These are phyloP conservation scores for Fragosphaeria purpurea DNA, from an alignment of 2,329 filamentous ascomycete genomes.

Conservation along the genomic window DNA sequence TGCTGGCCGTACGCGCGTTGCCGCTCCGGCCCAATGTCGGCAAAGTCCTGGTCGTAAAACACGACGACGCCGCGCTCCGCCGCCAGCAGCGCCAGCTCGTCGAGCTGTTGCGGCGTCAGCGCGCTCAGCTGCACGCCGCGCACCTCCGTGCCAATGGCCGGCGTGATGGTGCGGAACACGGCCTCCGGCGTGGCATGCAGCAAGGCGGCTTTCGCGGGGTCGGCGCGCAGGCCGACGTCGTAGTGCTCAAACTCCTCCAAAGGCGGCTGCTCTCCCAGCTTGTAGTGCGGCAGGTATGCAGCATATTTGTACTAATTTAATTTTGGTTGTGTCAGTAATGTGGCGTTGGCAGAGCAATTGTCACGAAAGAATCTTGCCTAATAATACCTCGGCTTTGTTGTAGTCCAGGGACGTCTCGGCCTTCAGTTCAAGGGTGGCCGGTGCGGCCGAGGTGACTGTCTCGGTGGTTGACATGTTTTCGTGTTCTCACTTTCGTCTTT, in stretches of 20 bases:
- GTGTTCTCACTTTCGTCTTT: background rate
- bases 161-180: constrained; percentile 6
- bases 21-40: constrained; percentile 19
- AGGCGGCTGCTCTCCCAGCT: constrained; percentile 5
- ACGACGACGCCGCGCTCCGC: constrained; percentile 9
- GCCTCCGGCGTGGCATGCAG: constrained; percentile 6
- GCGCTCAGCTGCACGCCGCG: constrained; percentile 5
- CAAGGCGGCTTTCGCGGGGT: constrained; percentile 8
- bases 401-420: constrained; percentile 12
- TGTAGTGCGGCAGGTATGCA: constrained; percentile 10
- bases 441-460: background rate
- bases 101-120: background rate
- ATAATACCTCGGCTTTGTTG: constrained; percentile 2
- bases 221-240: constrained; percentile 8
- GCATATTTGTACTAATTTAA: constrained; percentile 7
- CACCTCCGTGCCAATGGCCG: constrained; percentile 9
- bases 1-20: constrained; percentile 33
- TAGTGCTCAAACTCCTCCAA: constrained; percentile 10
- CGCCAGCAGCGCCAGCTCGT: constrained; percentile 6
- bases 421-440: background rate
- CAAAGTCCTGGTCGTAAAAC: constrained; percentile 27
- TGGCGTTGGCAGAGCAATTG: background rate
- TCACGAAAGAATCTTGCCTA: too few species aligned
- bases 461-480: background rate
- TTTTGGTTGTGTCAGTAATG: background rate